These are phyloP conservation scores for Lachnellula cervina DNA, from an alignment of 2,329 filamentous ascomycete species.

Conservation along the genomic window DNA sequence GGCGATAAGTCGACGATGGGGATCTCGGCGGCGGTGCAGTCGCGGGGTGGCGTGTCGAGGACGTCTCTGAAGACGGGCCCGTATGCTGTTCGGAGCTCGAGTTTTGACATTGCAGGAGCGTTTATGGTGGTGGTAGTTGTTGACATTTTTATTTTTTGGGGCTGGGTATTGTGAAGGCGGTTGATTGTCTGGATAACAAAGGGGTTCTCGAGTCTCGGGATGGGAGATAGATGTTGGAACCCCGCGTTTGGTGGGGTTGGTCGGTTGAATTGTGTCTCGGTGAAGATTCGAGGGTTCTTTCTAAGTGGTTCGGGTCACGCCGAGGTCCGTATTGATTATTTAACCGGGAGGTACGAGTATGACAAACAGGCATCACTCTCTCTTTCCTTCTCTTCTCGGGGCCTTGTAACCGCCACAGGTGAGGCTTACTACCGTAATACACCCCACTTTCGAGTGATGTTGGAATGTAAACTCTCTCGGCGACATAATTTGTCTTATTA, in stretches of 20 bases:
- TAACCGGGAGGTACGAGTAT: too few species aligned
- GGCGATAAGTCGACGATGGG: constrained; percentile 41
- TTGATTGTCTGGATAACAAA: too few species aligned
- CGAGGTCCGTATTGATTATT: not conserved
- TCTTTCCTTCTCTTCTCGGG: too few species aligned
- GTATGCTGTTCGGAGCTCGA: constrained; percentile 41
- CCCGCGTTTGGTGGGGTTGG: too few species aligned
- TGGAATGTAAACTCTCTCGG: too few species aligned
- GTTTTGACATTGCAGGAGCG: constrained; percentile 32
- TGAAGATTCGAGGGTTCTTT: too few species aligned
- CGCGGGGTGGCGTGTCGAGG: constrained; percentile 37
- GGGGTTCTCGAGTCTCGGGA: too few species aligned
- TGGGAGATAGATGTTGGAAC: too few species aligned
- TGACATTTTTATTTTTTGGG: constrained; percentile 5
- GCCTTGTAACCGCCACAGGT: too few species aligned
- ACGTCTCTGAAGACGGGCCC: constrained; percentile 42
- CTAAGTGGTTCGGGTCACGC: not conserved
- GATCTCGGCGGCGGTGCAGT: constrained; percentile 39
- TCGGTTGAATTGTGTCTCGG: too few species aligned
- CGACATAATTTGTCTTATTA: too few species aligned
- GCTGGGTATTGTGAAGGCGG: not conserved
- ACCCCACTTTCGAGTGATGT: not conserved
- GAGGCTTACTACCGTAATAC: not conserved
- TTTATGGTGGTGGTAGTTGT: constrained; percentile 5
- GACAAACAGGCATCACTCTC: too few species aligned